Base-by-base conservation (phyloP, 176 grass and related monocot species). In the Ananas comosus region DNA sequence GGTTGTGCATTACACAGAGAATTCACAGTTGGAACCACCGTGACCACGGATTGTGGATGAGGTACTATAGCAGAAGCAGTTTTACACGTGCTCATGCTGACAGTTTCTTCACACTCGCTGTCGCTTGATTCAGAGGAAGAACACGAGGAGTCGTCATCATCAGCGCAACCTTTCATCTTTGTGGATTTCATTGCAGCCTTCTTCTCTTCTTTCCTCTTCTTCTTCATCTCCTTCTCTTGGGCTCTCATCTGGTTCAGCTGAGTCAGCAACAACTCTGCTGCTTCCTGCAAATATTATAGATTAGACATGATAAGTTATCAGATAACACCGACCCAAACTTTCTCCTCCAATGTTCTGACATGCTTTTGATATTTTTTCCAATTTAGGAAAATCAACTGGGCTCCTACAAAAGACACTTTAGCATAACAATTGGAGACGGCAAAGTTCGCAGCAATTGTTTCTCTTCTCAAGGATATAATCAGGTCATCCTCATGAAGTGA, bases 241-340 rank as follows among this genome's bases (percentile, higher is more conserved):
- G 80, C 56, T 68, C 72, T 87, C 72, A 96, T 82, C 79, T 72
- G 83, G 48, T 77, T 81, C 56, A 87, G 65, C 29, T 90, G 79
- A 13, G 85, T 50, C 7, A 92, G 16, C 77, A 97, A 78, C 9
- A 90, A 53, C 77, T 83, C 81, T 0, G 86, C 79, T 19, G 86
- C 84, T 71, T 92, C 84, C 89, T 97, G 64, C 23, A 76, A 0
- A 67, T 21, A 48, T 11, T 1, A 58, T 50, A 12, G 4, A 68
- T 27, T 13, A 21, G 10, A 17, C 16, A 75, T n/a, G 11, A 14
- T 14, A 12, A 81, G 2, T 16, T 65, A 65, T 67, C 13, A 50
- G 16, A 27, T 12, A 12, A 47, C 67, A 71, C 58, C 22, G 13
- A 70, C 42, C 69, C 33, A 42, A 42, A 42, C 33, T 33, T 33